Evolutionary conservation across 305 asterid genomes (phyloP).

Genomic region (Fraxinus sp.): DNA sequence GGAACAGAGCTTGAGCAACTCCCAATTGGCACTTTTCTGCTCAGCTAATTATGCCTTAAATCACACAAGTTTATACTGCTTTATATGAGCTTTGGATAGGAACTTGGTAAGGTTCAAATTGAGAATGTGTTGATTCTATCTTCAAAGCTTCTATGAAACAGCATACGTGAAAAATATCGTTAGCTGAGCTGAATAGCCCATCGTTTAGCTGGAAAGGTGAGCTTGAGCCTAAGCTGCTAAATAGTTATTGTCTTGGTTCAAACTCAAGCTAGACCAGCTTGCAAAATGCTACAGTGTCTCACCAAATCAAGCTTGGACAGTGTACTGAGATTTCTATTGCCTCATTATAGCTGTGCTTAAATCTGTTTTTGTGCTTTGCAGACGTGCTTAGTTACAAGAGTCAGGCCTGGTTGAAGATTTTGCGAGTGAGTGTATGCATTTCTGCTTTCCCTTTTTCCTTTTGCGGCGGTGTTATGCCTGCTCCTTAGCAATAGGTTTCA

Average conservation of each 20-base stretch:
- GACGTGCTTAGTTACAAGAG: conserved; percentile 47
- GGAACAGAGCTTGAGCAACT: conserved; percentile 35
- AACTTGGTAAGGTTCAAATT: conserved; percentile 25
- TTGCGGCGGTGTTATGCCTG: conserved; percentile 25
- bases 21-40: conserved; percentile 38
- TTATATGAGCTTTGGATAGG: conserved; percentile 29
- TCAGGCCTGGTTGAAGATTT: conserved; percentile 43
- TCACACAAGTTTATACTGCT: conserved; percentile 23
- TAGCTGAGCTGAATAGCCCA: conserved; percentile 47
- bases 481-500: conserved; percentile 21
- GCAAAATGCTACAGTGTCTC: conserved; percentile 32
- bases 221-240: conserved; percentile 40
- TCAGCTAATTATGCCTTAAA: conserved; percentile 47
- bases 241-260: conserved; percentile 29
- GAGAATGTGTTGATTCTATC: conserved; percentile 30
- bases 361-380: conserved; percentile 55
- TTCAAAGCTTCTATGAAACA: conserved; percentile 15
- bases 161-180: conserved; percentile 27
- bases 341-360: conserved; percentile 32
- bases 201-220: conserved; percentile 30
- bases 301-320: conserved; percentile 41
- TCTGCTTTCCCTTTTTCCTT: conserved; percentile 28
- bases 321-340: conserved; percentile 27
- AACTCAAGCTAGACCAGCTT: conserved; percentile 36
- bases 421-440: conserved; percentile 33